Conservation (phyloP, 2,329 filamentous ascomycete genomes). For the Pestalotiopsis sp. region DNA sequence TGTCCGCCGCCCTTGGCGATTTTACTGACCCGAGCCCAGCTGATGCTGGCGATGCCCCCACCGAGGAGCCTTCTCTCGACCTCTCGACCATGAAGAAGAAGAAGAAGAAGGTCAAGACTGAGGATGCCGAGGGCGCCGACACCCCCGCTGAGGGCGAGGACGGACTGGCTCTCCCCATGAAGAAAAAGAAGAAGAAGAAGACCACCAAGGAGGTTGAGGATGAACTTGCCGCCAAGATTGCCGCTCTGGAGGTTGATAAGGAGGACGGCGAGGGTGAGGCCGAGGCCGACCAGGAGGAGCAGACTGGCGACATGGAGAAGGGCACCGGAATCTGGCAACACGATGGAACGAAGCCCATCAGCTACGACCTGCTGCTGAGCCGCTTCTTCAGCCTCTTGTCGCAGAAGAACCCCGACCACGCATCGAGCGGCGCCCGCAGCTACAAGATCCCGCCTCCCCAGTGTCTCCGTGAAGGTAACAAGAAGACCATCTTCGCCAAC, state of each 20-base stretch:
- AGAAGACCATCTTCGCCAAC: slow-evolving; percentile 99
- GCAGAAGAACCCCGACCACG: slow-evolving; percentile 95
- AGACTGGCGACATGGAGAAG: slow-evolving; percentile 78
- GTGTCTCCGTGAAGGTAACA: slow-evolving; percentile 99
- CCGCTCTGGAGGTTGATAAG: slow-evolving; percentile 64
- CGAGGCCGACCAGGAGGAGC: slow-evolving; percentile 52
- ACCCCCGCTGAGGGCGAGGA: slow-evolving; percentile 63
- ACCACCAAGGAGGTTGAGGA: slow-evolving; percentile 46
- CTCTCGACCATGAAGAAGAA: slow-evolving; percentile 75
- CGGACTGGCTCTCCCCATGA: slow-evolving; percentile 67
- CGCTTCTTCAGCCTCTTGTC: slow-evolving; percentile 95
- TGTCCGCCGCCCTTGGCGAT: slow-evolving; percentile 54
- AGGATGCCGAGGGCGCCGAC: slow-evolving; percentile 52
- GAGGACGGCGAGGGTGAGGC: slow-evolving; percentile 54
- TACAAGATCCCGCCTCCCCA: slow-evolving; percentile 99
- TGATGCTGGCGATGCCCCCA: slow-evolving; percentile 34
- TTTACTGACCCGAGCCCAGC: slow-evolving; percentile 55
- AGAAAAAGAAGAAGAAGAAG: slow-evolving; percentile 73
- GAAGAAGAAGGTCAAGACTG: slow-evolving; percentile 66
- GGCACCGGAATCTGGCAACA: slow-evolving; percentile 92
- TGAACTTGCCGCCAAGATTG: slow-evolving; percentile 59
- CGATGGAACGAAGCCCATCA: slow-evolving; percentile 75
- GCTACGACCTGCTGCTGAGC: slow-evolving; percentile 81
- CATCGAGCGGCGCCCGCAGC: slow-evolving; percentile 84
- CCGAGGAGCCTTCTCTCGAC: slow-evolving; percentile 62